Evolutionary conservation across 345 rosid species (phyloP).

Genomic region (Aquilaria sinensis): DNA sequence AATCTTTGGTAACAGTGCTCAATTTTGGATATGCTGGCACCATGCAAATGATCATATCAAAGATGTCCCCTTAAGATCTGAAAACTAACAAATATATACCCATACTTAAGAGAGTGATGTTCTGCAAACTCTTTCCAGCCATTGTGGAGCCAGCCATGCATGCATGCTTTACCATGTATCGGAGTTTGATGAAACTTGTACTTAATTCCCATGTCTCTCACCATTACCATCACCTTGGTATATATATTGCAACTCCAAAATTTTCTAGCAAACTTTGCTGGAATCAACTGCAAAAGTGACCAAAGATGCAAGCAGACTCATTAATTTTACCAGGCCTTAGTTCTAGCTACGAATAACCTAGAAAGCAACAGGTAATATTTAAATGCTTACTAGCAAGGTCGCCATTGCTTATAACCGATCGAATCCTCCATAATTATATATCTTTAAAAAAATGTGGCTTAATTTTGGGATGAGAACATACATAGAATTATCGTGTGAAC

Average conservation of each 20-base stretch:
- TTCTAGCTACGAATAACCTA: too few species aligned
- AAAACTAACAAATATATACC: too few species aligned
- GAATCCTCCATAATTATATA: too few species aligned
- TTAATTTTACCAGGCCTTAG: too few species aligned
- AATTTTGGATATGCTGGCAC: constrained; percentile 15
- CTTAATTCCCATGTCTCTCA: constrained; percentile 21
- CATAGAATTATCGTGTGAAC: too few species aligned
- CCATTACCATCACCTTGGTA: constrained; percentile 8
- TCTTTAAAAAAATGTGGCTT: too few species aligned
- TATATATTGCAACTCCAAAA: constrained; percentile 9
- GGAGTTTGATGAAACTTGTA: constrained; percentile 14
- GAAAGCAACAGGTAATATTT: too few species aligned
- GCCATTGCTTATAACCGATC: too few species aligned
- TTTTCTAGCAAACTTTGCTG: constrained; percentile 14
- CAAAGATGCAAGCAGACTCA: too few species aligned
- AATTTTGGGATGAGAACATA: too few species aligned
- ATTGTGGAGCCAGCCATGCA: constrained; percentile 15
- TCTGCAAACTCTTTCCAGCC: constrained; percentile 30
- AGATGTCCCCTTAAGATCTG: constrained; percentile 18
- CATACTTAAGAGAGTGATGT: constrained; percentile 10
- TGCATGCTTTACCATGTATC: constrained; percentile 19
- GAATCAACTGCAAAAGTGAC: constrained; percentile 2
- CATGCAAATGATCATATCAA: constrained; percentile 1
- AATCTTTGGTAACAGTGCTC: neutral
- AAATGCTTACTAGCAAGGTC: too few species aligned